Base-by-base conservation (phyloP, 441 rosid genomes). In the Hura crepitans region DNA sequence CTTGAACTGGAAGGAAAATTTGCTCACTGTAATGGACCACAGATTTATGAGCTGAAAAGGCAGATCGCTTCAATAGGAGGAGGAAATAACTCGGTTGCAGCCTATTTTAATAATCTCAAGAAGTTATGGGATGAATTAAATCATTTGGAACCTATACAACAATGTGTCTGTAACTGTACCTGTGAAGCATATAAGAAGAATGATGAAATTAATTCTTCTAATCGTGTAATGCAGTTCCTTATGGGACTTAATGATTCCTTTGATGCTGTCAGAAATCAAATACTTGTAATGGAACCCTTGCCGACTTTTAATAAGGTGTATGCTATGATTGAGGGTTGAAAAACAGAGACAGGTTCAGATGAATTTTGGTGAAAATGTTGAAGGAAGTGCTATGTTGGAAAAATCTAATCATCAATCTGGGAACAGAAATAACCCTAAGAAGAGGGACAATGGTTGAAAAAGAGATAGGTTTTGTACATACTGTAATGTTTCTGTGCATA, bases 101-200 rank as follows among this genome's bases (percentile, higher is more conserved):
- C 6, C 0, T 65, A 49, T 6, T 65, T 9, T 8, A 31, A 25
- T 3, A 49, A 31, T 11, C 10, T 65, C 0, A 49, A 49, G 4
- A 33, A 22, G 12, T 12, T 33, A 15, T 49, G 33, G 46, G 58
- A 47, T 49, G 63, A 15, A 0, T 10, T 70, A 6, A 0, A 7
- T 13, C 4, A 0, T 15, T 5, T 47, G 6, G 1, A 14, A 0
- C 50, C 5, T 1, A 5, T 23, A 0, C 50, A 12, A 4, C 0
- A 6, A 0, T 39, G 31, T 23, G 12, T 7, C 11, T 62, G 20
- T 39, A 30, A 49, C 0, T 39, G n/a, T 23, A 4, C 3, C 1
- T 62, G 33, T 22, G n/a, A 28, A 22, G 17, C 27, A 2, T n/a
- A 1, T 10, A 1, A 42, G 13, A 4, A 1, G 1, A 1, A 5